Evolutionary conservation across 202 grass and related monocot species (phyloP), one percentile per base, ranked within the genome.

Genomic region (Schoenoplectus tabernaemontani): DNA sequence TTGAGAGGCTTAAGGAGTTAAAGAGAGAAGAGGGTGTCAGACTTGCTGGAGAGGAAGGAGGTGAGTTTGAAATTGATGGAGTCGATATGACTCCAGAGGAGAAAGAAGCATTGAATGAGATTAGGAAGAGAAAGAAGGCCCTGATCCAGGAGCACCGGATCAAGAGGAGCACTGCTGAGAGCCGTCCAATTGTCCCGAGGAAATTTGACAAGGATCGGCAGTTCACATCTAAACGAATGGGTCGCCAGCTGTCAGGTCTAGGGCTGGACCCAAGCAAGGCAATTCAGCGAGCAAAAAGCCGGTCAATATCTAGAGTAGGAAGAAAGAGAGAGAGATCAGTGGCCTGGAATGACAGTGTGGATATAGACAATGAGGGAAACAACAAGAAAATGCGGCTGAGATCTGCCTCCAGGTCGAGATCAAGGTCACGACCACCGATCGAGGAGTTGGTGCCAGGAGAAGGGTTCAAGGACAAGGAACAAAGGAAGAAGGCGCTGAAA

Each of bases 131-230:
- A 69, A 97, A 97, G 69, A 81, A 76, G 1, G 38, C 87, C 64
- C 87, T 97, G 46, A 97, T 94, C 73, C 89, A 92, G 64, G 86
- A 94, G 17, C 95, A 97, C 65, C 89, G 95, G 62, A 92, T 97
- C 77, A 97, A 90, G 75, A 97, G 94, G 82, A 90, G 91, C 42
- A 97, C 95, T 42, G 91, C 91, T 13, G 95, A 92, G 60, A 98
- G 95, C 63, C 91, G 89, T 65, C 95, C 95, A 15, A 93, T 87
- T 79, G 95, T 98, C 58, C 91, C 95, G 7, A 98, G 95, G 64
- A 94, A 97, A 86, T 90, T 90, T 50, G 95, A 94, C 76, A 97
- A 94, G 54, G 95, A 97, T n/a, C 87, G 83, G 38, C 88, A 90
- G 64, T 98, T 89, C 83, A 92, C 91, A 57, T 83, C 91, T 22